Evolutionary conservation across 1,284 basidiomycete species (phyloP), one percentile per base, ranked within the genome.

Genomic region (Pseudozyma sp.): DNA sequence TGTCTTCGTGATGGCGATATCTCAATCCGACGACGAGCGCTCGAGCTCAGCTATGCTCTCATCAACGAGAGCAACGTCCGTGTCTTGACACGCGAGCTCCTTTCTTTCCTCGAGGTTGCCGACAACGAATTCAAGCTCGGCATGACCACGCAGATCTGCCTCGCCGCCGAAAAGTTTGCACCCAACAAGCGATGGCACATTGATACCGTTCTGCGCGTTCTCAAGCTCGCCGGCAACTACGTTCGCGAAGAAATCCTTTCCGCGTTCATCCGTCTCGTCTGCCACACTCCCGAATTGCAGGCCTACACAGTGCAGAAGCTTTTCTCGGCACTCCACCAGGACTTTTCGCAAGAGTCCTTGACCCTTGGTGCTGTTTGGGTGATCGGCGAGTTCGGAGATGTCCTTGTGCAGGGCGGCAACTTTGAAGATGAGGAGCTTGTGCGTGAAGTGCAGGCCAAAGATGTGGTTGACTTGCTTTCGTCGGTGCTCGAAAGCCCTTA

Each of bases 111-210:
- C 18, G 96, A 99, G 83, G 94, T 98, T 18, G 95, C 97, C 19
- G 97, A 99, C 85, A 96, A 97, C 80, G 97, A 99, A 86, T 99
- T 99, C 89, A 99, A 99, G 87, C 89, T 94, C 5, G 92, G 93
- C 1, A 92, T 99, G 90, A 99, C 97, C 0, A 97, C 96, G 0
- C 96, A 99, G 86, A 96, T 99, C 69, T 94, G 92, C 76, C 88
- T 98, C 21, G 96, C 95, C 2, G 97, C 97, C 0, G 97, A 99
- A 86, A 89, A 94, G 52, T 99, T 93, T 83, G 96, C 97, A 2
- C 97, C 97, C 0, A 98, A 97, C 86, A 95, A 95, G 86, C 89
- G 97, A 76, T 99, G 97, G 97, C 97, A 99, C 85, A 98, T 99
- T 70, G 97, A 99, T 86, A 98, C 97, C 0, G 93, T 97, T 10